phyloP scores from a whole-genome alignment of 108 stramenopile genomes.

The Nitzschia sp. region DNA sequence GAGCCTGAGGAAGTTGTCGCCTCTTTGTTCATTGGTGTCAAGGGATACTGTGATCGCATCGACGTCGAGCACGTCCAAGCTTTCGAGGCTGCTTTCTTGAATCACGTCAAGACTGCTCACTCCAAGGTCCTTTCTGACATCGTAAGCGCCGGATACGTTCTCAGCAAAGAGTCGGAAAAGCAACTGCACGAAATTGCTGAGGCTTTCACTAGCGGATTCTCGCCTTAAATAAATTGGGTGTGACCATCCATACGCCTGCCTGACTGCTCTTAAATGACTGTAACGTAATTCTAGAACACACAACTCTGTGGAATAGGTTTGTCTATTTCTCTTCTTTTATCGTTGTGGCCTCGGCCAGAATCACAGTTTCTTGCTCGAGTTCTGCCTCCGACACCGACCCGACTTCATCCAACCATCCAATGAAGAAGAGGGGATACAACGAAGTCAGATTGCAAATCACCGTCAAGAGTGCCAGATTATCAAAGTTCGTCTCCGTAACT shows the following conservation, averaged over 20 bases:
- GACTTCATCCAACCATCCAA: conserved; percentile 80
- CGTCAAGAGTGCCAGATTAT: conserved; percentile 81
- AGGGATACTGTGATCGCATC: conserved; percentile 99
- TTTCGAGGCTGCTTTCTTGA: conserved; percentile 95
- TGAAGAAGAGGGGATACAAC: conserved; percentile 86
- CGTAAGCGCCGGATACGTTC: conserved; percentile 85
- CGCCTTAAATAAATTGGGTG: conserved; percentile 40
- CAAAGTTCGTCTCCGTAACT: conserved; percentile 89
- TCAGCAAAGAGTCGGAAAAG: conserved; percentile 78
- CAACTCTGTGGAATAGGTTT: too few relatives aligned
- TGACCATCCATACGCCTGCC: too few relatives aligned
- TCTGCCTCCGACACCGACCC: conserved; percentile 75
- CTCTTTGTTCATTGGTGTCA: conserved; percentile 97
- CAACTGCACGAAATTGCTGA: conserved; percentile 93
- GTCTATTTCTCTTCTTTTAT: not conserved
- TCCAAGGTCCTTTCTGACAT: conserved; percentile 84
- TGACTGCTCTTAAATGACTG: too few relatives aligned
- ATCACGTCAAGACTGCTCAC: conserved; percentile 94
- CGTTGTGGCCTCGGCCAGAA: not conserved
- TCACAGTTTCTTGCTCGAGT: conserved; percentile 41
- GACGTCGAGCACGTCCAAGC: conserved; percentile 96
- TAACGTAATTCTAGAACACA: not conserved
- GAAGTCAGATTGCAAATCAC: conserved; percentile 89
- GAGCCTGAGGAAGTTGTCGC: conserved; percentile 99
- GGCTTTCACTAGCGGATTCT: conserved; percentile 93